Evolutionary conservation across 371 early-diverging fungal genomes (phyloP).

Genomic region (Apophysomyces trapeziformis): DNA sequence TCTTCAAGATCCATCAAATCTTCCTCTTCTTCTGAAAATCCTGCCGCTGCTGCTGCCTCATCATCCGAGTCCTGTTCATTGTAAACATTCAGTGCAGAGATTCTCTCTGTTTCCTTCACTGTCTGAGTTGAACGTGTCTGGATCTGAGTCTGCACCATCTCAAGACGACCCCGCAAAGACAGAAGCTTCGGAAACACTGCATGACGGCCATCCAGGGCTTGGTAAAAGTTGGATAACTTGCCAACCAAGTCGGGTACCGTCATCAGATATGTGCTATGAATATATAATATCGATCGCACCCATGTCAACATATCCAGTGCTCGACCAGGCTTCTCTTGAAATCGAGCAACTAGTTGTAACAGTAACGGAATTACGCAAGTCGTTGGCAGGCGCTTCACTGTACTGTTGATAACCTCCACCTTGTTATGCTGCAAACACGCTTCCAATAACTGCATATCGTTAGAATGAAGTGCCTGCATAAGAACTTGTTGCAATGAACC

Average conservation of each 20-base stretch:
- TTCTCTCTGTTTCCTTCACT: slow-evolving; percentile 37
- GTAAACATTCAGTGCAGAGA: slow-evolving; percentile 41
- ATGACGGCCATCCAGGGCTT: slow-evolving; percentile 69
- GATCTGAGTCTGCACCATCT: slow-evolving; percentile 76
- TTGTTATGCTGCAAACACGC: slow-evolving; percentile 66
- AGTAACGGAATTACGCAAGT: slow-evolving; percentile 76
- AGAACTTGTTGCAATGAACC: slow-evolving; percentile 75
- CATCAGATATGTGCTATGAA: slow-evolving; percentile 77
- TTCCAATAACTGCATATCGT: slow-evolving; percentile 70
- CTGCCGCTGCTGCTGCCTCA: slow-evolving; percentile 38
- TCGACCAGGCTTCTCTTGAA: slow-evolving; percentile 73
- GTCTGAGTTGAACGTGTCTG: slow-evolving; percentile 56
- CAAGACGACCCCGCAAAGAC: slow-evolving; percentile 76
- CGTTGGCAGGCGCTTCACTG: slow-evolving; percentile 72
- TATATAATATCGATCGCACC: slow-evolving; percentile 72
- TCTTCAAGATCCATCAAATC: slow-evolving; percentile 29
- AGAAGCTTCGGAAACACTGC: slow-evolving; percentile 66
- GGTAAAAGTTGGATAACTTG: slow-evolving; percentile 72
- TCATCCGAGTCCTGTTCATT: slow-evolving; percentile 65
- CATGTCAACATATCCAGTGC: slow-evolving; percentile 70
- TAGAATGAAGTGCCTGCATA: slow-evolving; percentile 78
- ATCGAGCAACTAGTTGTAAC: slow-evolving; percentile 61
- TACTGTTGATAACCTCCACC: slow-evolving; percentile 67
- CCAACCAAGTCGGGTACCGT: slow-evolving; percentile 69
- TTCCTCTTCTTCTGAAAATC: slow-evolving; percentile 22